phyloP scores from a whole-genome alignment of 192 early-diverging fungal species.

The Coemansia sp. region DNA sequence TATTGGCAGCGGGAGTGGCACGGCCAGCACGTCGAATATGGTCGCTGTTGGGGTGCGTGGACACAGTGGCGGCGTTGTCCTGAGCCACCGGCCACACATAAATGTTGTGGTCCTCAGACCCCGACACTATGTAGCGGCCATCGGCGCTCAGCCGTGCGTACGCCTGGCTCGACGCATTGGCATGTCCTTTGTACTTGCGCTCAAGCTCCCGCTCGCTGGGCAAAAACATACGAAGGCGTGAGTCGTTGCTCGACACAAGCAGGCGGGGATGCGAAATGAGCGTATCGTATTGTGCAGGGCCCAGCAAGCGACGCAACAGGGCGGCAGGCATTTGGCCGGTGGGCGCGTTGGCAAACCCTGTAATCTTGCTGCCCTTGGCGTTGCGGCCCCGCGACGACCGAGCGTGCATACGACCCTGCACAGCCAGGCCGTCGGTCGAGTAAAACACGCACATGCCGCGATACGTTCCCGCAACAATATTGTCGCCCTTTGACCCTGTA shows the following conservation, averaged over 20 bases:
- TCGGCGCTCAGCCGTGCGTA: slow-evolving; percentile 75
- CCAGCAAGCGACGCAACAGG: slow-evolving; percentile 53
- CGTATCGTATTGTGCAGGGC: background rate
- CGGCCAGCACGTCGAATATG: slow-evolving; percentile 33
- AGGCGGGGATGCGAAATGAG: slow-evolving; percentile 18
- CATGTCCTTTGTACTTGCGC: slow-evolving; percentile 79
- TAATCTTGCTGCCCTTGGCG: slow-evolving; percentile 73
- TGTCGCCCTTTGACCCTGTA: slow-evolving; percentile 63
- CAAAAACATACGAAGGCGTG: slow-evolving; percentile 75
- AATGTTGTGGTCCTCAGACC: slow-evolving; percentile 75
- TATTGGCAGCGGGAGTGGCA: slow-evolving; percentile 10
- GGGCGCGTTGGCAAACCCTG: slow-evolving; percentile 64
- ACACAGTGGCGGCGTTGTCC: slow-evolving; percentile 52
- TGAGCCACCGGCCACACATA: slow-evolving; percentile 66
- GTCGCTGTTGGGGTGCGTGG: slow-evolving; percentile 40
- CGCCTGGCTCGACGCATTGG: slow-evolving; percentile 69
- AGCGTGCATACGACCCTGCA: slow-evolving; percentile 81
- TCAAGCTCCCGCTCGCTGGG: slow-evolving; percentile 72
- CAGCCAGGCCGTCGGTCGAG: slow-evolving; percentile 72
- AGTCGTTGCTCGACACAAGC: slow-evolving; percentile 74
- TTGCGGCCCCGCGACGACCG: slow-evolving; percentile 59
- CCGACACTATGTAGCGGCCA: slow-evolving; percentile 76
- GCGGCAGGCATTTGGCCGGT: slow-evolving; percentile 35
- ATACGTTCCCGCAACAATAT: slow-evolving; percentile 74
- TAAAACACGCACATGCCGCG: slow-evolving; percentile 82